Evolutionary conservation across 805 yeast species (phyloP).

Genomic region (Debaryomyces prosopidis): DNA sequence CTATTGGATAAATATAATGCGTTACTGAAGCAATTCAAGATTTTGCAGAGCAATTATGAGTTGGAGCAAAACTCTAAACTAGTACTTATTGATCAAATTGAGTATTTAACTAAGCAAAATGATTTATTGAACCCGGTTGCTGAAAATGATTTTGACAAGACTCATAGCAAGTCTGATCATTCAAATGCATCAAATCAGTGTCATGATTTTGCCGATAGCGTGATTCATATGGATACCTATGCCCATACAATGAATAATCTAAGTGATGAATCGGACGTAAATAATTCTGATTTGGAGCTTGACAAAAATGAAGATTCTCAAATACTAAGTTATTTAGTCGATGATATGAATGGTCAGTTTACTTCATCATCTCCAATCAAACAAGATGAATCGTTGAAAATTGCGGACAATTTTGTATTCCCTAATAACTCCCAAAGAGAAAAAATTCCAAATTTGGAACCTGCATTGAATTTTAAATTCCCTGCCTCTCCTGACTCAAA

Average conservation of each 20-base stretch:
- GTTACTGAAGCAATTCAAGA: slow-evolving; percentile 34
- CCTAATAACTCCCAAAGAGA: slow-evolving; percentile 11
- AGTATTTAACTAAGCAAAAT: slow-evolving; percentile 42
- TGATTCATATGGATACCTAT: not conserved
- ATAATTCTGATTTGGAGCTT: slow-evolving; percentile 5
- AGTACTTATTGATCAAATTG: slow-evolving; percentile 55
- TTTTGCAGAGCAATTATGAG: slow-evolving; percentile 51
- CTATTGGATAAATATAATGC: slow-evolving; percentile 28
- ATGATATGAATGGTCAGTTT: slow-evolving; percentile 16
- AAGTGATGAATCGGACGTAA: slow-evolving; percentile 9
- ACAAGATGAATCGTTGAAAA: slow-evolving; percentile 18
- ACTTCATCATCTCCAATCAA: slow-evolving; percentile 30
- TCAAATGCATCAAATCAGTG: slow-evolving; percentile 10
- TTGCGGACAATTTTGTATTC: slow-evolving; percentile 25
- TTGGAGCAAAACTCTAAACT: slow-evolving; percentile 53
- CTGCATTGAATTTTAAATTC: slow-evolving; percentile 9
- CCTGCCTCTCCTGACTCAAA: slow-evolving; percentile 38
- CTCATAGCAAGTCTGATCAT: not conserved
- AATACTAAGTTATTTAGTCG: slow-evolving; percentile 23
- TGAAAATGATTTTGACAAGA: not conserved
- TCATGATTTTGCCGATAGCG: slow-evolving; percentile 13
- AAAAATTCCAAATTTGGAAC: not conserved
- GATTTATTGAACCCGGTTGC: slow-evolving; percentile 5
- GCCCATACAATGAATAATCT: slow-evolving; percentile 25
- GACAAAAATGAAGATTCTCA: slow-evolving; percentile 13